Evolutionary conservation across 1,284 basidiomycete species (phyloP), one percentile per base, ranked within the genome.

Genomic region (Leccinum ponderosum): DNA sequence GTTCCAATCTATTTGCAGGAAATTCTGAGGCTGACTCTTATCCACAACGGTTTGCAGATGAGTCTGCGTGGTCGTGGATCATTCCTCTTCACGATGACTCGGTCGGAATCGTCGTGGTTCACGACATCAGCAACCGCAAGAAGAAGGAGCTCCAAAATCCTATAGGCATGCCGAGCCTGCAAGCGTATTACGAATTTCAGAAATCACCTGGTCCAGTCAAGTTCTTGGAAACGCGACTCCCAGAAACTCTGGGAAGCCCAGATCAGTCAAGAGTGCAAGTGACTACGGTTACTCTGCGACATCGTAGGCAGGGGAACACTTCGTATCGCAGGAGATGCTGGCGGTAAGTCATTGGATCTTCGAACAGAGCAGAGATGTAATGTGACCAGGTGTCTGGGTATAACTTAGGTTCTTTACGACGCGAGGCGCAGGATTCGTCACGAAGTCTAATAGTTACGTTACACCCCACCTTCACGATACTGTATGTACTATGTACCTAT

Each of bases 31-130:
- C 8, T 29, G 27, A 51, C 27, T 33, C 53, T 47, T 47, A 47
- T 20, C 42, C 33, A 11, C 6, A 53, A 8, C 20, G 9, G 27
- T 27, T 35, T 47, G 27, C 55, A 82, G 81, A 83, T 29, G 29
- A 29, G 29, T 29, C 29, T 29, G 29, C 29, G 29, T 29, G 29
- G 29, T 29, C 29, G 29, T 29, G 29, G 29, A 29, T 29, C 29
- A 29, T 29, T 29, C 29, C 29, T 29, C 29, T 29, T 29, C 29
- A 29, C 29, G 29, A 29, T 29, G 29, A 29, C 29, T 84, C 81
- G 9, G 75, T 84, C 22, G 83, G 83, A 4, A 63, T 84, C 37
- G 80, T 83, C 12, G 77, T 80, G 76, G 71, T 79, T 61, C 73
- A 78, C 44, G 73, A 72, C 1, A 69, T 68, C 29, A 75, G 71